A percentile compares a stretch with the other conserved stretches of the same genome.
Evolutionary conservation across 108 stramenopile genomes (phyloP).

Genomic region (Craspedostauros australis): DNA sequence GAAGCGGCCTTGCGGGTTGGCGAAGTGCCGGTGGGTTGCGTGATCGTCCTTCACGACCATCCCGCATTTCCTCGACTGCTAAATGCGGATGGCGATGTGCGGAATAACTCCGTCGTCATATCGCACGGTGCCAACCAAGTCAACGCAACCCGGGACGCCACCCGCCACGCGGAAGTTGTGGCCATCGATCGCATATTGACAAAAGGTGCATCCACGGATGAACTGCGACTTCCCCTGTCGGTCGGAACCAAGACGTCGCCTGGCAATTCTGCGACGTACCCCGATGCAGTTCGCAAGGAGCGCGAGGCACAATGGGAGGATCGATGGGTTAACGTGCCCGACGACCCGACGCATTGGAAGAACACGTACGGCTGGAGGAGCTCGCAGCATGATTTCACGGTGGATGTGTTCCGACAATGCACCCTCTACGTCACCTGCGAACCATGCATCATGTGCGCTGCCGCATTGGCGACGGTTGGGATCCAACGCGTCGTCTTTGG

Average conservation of each 20-base stretch:
- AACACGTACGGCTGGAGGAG: slow-evolving; percentile 43
- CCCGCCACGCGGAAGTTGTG: slow-evolving; percentile 79
- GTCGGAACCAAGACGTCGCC: slow-evolving; percentile 8
- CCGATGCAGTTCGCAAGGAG: slow-evolving; percentile 5
- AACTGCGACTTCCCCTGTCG: slow-evolving; percentile 37
- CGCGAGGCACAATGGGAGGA: slow-evolving; percentile 25
- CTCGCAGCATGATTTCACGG: not conserved
- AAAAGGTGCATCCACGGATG: slow-evolving; percentile 52
- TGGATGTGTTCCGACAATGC: slow-evolving; percentile 40
- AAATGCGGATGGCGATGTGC: not conserved
- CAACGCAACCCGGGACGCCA: slow-evolving; percentile 79
- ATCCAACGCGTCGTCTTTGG: slow-evolving; percentile 73
- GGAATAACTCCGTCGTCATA: slow-evolving; percentile 37
- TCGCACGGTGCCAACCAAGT: slow-evolving; percentile 88
- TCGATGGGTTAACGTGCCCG: slow-evolving; percentile 49
- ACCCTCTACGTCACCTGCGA: slow-evolving; percentile 80
- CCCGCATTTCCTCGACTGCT: slow-evolving; percentile 2
- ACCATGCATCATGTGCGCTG: slow-evolving; percentile 88
- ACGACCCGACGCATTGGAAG: slow-evolving; percentile 39
- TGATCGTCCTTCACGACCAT: slow-evolving; percentile 54
- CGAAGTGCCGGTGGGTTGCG: slow-evolving; percentile 85
- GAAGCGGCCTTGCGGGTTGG: slow-evolving; percentile 55
- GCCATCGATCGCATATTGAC: slow-evolving; percentile 79
- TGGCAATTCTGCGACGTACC: no score
- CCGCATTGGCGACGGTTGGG: slow-evolving; percentile 70